phyloP scores from a whole-genome alignment of 441 rosid genomes.

The Dalechampia spathulata region DNA sequence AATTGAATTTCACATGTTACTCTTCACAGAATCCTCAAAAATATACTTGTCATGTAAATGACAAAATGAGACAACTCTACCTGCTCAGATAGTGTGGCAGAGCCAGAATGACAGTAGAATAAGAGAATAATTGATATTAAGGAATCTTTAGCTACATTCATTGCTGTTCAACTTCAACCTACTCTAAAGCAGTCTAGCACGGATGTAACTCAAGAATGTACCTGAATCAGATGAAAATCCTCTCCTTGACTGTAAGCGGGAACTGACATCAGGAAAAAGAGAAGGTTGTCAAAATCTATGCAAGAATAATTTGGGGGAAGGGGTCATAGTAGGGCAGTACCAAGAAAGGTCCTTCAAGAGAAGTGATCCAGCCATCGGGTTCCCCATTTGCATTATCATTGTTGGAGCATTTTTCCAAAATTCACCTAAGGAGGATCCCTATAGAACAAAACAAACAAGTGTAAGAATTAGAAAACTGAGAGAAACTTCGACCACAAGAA shows the following conservation, averaged over 20 bases:
- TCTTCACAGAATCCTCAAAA: too few relatives aligned
- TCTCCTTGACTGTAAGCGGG: slow-evolving; percentile 40
- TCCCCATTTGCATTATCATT: slow-evolving; percentile 27
- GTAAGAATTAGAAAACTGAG: too few relatives aligned
- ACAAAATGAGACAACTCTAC: too few relatives aligned
- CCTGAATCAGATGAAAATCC: slow-evolving; percentile 83
- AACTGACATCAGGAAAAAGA: slow-evolving; percentile 34
- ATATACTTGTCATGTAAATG: too few relatives aligned
- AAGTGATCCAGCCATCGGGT: slow-evolving; percentile 26
- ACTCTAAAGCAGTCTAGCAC: neutral
- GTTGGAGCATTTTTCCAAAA: slow-evolving; percentile 27
- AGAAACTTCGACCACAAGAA: too few relatives aligned
- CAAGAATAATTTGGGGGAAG: neutral
- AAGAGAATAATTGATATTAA: too few relatives aligned
- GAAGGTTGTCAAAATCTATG: slow-evolving; percentile 3
- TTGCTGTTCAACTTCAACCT: neutral
- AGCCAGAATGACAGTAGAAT: too few relatives aligned
- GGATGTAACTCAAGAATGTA: slow-evolving; percentile 6
- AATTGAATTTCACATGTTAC: too few relatives aligned
- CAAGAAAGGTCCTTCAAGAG: slow-evolving; percentile 21
- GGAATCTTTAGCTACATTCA: neutral
- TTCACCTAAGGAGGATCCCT: slow-evolving; percentile 36
- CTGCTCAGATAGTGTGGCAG: too few relatives aligned
- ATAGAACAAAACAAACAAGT: slow-evolving; percentile 16
- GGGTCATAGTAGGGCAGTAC: slow-evolving; percentile 28